Percentiles rank a stretch among this genome's conserved stretches.
Evolutionary conservation across 106 monocot genomes (phyloP).

Genomic region (Dactylorhiza incarnata): DNA sequence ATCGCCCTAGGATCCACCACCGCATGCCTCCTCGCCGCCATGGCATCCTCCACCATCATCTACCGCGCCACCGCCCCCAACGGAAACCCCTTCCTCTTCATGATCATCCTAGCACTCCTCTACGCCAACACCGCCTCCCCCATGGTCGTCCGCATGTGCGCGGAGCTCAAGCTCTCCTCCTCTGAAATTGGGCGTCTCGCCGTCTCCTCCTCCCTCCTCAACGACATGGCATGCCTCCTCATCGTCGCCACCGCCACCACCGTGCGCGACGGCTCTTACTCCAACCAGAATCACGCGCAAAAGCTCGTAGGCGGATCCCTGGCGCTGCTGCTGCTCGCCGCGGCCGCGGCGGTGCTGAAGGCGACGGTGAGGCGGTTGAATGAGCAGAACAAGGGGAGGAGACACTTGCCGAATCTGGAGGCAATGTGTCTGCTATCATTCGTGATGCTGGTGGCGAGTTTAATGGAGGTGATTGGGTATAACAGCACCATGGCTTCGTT

Average conservation of each 20-base stretch:
- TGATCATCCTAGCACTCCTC: slow-evolving; percentile 5
- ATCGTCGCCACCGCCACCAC: slow-evolving; percentile 1
- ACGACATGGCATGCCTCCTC: slow-evolving; percentile 15
- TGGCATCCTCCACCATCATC: background rate
- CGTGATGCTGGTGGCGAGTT: slow-evolving; percentile 14
- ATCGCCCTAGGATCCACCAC: no score
- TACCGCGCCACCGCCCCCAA: background rate
- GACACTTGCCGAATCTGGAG: background rate
- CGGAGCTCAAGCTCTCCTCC: slow-evolving; percentile 29
- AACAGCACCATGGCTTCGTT: slow-evolving; percentile 39
- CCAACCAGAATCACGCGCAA: background rate
- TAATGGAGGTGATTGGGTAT: slow-evolving; percentile 33
- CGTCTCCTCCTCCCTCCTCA: slow-evolving; percentile 23
- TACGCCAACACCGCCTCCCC: slow-evolving; percentile 31
- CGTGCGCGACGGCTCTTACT: background rate
- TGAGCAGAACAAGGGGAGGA: slow-evolving; percentile 25
- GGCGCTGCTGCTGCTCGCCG: background rate
- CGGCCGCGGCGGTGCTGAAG: slow-evolving; percentile 23
- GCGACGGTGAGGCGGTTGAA: slow-evolving; percentile 28
- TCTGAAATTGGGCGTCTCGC: slow-evolving; percentile 32
- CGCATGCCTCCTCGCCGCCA: slow-evolving; percentile 1
- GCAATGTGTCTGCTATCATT: slow-evolving; percentile 12
- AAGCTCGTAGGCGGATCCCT: background rate
- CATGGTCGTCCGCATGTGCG: slow-evolving; percentile 22
- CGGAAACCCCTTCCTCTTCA: background rate